Base-by-base conservation (phyloP, 768 basidiomycete species). In the Collybiopsis confluens region DNA sequence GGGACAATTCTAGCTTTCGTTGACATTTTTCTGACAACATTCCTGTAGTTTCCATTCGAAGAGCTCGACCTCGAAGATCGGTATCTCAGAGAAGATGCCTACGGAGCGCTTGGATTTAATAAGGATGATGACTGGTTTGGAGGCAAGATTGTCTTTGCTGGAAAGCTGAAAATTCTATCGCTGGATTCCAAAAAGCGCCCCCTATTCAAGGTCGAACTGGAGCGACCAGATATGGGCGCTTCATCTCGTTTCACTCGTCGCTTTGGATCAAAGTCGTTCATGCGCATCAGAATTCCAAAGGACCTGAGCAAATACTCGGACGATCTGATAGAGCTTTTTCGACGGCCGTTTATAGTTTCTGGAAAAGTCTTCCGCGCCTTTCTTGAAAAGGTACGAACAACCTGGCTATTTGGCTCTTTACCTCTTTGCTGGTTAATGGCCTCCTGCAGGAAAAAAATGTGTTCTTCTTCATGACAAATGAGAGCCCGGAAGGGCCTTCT, bases 281-380 rank as follows among this genome's bases (percentile, higher is more conserved):
- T 79, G 3, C 64, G 68, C 5, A 55, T 76, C 11, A 62, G 61
- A 13, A 60, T 77, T 2, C 53, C 63, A 2, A 62, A 64, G 18
- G 54, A 63, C 0, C 15, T 64, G 1, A 45, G 68, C 3, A 56
- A 58, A 35, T 55, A 53, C 35, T 50, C 18, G 16, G 45, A 60
- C 11, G 46, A 48, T 6, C 59, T 75, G 1, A 54, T 59, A 13
- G 40, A 56, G 0, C 70, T 67, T 43, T 68, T 76, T 50, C 45
- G 58, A 26, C 59, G 69, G 18, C 68, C 70, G 1, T 69, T 77
- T 30, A 54, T 79, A 28, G 55, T 79, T 21, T 61, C 61, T 27
- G 69, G 68, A 0, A 60, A 64, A 1, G 67, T 79, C 1, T 79
- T 65, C 54, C 66, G 74, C 0, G 68, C 74, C 1, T 76, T 77